These are phyloP conservation scores for Mycena venus DNA, from an alignment of 768 basidiomycete genomes.

Conservation along the genomic window DNA sequence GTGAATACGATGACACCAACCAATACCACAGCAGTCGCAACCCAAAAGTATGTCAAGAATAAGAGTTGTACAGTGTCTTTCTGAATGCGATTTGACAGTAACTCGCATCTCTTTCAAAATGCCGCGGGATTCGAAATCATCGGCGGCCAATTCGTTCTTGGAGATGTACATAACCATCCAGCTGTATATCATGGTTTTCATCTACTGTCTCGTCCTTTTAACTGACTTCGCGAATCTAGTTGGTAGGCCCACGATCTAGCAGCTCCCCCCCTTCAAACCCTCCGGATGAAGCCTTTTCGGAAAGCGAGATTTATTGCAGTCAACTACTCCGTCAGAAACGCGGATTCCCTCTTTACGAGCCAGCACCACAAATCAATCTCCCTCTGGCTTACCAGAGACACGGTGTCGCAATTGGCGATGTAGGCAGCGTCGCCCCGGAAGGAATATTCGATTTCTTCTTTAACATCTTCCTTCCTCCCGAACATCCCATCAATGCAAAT, in stretches of 20 bases:
- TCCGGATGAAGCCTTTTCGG: background rate
- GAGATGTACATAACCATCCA: background rate
- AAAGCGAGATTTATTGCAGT: background rate
- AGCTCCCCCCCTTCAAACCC: background rate
- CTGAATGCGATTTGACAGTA: no score
- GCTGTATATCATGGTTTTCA: background rate
- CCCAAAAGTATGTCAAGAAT: no score
- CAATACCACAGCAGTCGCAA: no score
- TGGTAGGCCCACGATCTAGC: background rate
- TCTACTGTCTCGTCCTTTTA: background rate
- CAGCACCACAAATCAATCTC: background rate
- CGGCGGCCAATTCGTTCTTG: background rate
- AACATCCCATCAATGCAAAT: no score
- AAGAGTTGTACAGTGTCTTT: background rate
- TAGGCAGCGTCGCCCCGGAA: background rate
- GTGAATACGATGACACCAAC: no score
- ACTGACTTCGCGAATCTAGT: background rate
- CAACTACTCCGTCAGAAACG: background rate
- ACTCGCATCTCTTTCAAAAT: no score
- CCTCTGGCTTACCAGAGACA: background rate
- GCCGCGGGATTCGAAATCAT: background rate
- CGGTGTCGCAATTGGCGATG: background rate
- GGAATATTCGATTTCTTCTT: background rate
- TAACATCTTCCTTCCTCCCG: no score
- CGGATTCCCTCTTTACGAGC: no score